Evolutionary conservation across 768 basidiomycete genomes (phyloP).

Genomic region (Lactarius hatsudake): DNA sequence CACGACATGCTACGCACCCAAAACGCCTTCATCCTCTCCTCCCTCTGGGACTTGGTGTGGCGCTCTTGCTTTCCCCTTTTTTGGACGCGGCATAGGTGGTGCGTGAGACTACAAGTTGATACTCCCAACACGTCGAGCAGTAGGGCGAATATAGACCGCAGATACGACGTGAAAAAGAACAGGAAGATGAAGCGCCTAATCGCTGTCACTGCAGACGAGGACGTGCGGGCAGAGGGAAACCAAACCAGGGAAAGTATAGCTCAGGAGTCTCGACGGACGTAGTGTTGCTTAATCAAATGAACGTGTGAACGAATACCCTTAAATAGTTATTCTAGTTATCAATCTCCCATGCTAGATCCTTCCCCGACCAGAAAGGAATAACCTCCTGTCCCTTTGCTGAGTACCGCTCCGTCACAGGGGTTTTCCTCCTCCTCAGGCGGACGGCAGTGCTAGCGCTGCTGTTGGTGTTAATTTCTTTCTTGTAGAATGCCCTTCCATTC

Average conservation of each 20-base stretch:
- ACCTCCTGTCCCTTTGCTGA: conserved; percentile 49
- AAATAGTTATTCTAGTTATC: conserved; percentile 8
- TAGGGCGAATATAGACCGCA: not conserved
- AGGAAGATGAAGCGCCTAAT: not conserved
- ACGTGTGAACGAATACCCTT: conserved; percentile 21
- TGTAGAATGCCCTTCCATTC: conserved; percentile 82
- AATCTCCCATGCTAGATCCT: conserved; percentile 67
- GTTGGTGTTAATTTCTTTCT: conserved; percentile 33
- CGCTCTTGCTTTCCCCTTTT: conserved; percentile 26
- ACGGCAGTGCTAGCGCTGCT: conserved; percentile 37
- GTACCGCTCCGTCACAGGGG: conserved; percentile 50
- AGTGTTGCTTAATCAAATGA: conserved; percentile 5
- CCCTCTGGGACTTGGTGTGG: conserved; percentile 12
- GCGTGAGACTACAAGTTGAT: not conserved
- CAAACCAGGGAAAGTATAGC: conserved; percentile 14
- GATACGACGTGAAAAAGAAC: not conserved
- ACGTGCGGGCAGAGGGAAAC: not conserved
- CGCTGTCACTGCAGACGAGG: not conserved
- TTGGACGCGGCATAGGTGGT: conserved; percentile 17
- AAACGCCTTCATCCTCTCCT: conserved; percentile 12
- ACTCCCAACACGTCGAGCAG: conserved; percentile 1
- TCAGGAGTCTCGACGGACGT: not conserved
- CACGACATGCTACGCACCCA: conserved; percentile 24
- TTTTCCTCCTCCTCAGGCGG: conserved; percentile 42
- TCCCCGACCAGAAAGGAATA: conserved; percentile 88